Conservation (phyloP, 257 asterid genomes). For the Marsdenia floribunda region DNA sequence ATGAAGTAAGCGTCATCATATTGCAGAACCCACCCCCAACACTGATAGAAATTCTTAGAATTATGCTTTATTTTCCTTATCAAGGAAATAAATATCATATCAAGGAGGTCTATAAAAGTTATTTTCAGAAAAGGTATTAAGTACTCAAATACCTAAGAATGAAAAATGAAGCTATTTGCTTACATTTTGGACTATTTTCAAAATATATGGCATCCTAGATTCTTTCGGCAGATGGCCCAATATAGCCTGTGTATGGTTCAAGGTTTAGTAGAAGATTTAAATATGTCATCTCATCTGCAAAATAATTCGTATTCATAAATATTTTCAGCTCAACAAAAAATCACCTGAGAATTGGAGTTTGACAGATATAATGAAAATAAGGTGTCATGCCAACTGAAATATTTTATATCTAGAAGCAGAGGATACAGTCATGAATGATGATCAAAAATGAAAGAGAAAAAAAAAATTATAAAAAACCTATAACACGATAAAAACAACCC, state of each 20-base stretch:
- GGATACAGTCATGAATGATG: not conserved
- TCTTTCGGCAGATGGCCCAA: conserved; percentile 88
- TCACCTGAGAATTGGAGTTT: not conserved
- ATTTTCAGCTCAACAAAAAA: not conserved
- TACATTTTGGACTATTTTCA: conserved; percentile 87
- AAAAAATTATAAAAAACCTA: not conserved
- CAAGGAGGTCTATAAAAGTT: not conserved
- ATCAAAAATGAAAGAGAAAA: conserved; percentile 1
- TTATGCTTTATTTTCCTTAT: not conserved
- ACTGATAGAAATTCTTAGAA: not conserved
- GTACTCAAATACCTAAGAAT: conserved; percentile 3
- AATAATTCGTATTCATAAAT: conserved; percentile 3
- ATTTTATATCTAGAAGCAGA: not conserved
- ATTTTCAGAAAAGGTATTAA: conserved; percentile 9
- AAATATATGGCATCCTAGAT: conserved; percentile 93
- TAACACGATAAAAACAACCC: not conserved
- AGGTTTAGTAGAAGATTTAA: conserved; percentile 87
- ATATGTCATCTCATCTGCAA: conserved; percentile 87
- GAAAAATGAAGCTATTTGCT: conserved; percentile 24
- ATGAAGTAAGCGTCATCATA: not conserved
- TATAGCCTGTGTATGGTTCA: conserved; percentile 87
- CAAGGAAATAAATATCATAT: not conserved
- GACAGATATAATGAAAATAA: not conserved
- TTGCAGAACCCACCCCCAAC: not conserved
- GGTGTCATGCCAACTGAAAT: not conserved